Base-by-base conservation (phyloP, 139 green algal genomes). In the Micromonas pusilla region DNA sequence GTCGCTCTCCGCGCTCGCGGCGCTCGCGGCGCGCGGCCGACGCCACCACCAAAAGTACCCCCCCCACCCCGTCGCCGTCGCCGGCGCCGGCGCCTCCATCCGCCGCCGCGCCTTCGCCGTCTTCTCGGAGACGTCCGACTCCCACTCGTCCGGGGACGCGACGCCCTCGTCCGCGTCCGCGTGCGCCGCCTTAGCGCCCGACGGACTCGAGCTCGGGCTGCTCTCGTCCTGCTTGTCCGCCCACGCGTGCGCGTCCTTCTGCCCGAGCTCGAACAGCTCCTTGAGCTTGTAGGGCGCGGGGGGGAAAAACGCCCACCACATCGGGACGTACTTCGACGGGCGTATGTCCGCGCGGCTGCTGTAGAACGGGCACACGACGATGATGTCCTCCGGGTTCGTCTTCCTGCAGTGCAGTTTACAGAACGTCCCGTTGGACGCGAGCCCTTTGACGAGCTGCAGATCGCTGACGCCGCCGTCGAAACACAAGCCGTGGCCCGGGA, bases 281-380 rank as follows among this genome's bases (percentile, higher is more conserved):
- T 76, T 68, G 64, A 85, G 76, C 52, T 82, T 79, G 19, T 79
- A 73, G 19, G 71, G 76, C n/a, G 54, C 3, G 13, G 81, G 81
- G 4, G 81, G 81, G 21, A 72, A 80, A 31, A 78, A 74, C 20
- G 70, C 72, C 81, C 81, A 85, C 76, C 76, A 82, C 4, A 74
- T 45, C 0, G 81, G 81, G 0, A 85, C 72, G 36, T 72, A 85
- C 60, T 67, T 72, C 31, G 32, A 72, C 25, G 81, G 81, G 67
- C 63, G 63, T 70, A 85, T 82, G 65, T 85, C 62, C 28, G 81
- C 81, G n/a, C 80, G 80, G 23, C 30, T 70, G 52, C n/a, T 53
- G 73, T 85, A 85, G 73, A 85, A 85, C 30, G 81, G 81, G 60
- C 68, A 82, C 21, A 82, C 81, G 30, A 72, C 66, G 39, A 85